These are phyloP conservation scores for Boletus bicolor DNA, from an alignment of 768 basidiomycete genomes.

Conservation along the genomic window DNA sequence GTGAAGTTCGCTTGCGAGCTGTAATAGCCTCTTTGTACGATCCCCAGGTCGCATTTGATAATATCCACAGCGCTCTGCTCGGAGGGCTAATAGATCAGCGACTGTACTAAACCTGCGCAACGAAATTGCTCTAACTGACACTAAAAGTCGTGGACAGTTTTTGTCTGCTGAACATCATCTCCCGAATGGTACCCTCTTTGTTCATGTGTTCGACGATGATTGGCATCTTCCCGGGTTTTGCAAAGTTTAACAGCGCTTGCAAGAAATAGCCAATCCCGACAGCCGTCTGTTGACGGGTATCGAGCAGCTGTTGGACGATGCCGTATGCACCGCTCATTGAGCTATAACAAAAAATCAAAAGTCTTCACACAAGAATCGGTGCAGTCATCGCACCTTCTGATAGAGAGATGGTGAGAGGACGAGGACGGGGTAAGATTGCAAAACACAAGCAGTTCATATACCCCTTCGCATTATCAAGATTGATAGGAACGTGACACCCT, in stretches of 20 bases:
- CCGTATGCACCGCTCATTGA: constrained; percentile 7
- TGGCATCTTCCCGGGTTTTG: not conserved
- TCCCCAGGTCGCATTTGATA: not conserved
- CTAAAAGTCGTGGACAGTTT: not conserved
- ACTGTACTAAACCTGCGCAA: not conserved
- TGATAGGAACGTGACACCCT: not conserved
- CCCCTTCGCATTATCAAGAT: not conserved
- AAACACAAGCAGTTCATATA: not conserved
- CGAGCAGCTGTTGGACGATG: constrained; percentile 5
- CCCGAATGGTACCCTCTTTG: not conserved
- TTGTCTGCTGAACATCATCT: constrained; percentile 13
- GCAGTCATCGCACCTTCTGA: not conserved
- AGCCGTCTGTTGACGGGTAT: not conserved
- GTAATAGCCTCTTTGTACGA: not conserved
- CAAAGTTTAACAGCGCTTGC: constrained; percentile 44
- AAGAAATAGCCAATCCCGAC: constrained; percentile 44
- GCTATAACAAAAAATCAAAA: not conserved
- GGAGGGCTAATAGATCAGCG: not conserved
- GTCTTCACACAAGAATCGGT: not conserved
- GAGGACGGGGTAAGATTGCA: not conserved
- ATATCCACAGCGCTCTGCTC: not conserved
- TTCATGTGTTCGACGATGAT: constrained; percentile 6
- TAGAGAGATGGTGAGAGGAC: constrained; percentile 19
- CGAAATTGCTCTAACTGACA: not conserved
- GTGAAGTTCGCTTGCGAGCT: not conserved